Evolutionary conservation across 768 basidiomycete genomes (phyloP).

Genomic region (Multifurca ochricompacta): DNA sequence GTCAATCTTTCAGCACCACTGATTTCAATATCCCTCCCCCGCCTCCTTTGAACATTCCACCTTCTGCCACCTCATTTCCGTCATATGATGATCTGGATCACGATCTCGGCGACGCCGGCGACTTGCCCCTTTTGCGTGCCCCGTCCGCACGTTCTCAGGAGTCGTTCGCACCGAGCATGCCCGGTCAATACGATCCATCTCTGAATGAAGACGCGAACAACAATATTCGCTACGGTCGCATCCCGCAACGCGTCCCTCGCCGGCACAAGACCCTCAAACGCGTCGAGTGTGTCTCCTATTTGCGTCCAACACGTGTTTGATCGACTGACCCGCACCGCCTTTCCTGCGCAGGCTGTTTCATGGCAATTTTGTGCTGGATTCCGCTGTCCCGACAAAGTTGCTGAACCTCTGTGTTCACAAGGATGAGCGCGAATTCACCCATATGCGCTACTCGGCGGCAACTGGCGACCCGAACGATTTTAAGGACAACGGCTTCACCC

Average conservation of each 20-base stretch:
- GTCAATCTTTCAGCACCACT: slow-evolving; percentile 6
- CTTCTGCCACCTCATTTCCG: slow-evolving; percentile 14
- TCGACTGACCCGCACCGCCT: neutral
- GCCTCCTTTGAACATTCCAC: slow-evolving; percentile 12
- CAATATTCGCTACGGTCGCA: slow-evolving; percentile 81
- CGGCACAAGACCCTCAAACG: slow-evolving; percentile 92
- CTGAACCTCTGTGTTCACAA: slow-evolving; percentile 72
- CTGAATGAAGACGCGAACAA: slow-evolving; percentile 32
- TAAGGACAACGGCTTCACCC: slow-evolving; percentile 68
- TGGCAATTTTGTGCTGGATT: slow-evolving; percentile 90
- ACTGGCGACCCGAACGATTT: slow-evolving; percentile 97
- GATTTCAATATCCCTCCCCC: slow-evolving; percentile 21
- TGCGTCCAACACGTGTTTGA: neutral
- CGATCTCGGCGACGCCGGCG: slow-evolving; percentile 42
- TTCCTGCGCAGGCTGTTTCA: slow-evolving; percentile 56
- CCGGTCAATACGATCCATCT: slow-evolving; percentile 36
- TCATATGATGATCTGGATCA: slow-evolving; percentile 29
- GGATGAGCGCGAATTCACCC: slow-evolving; percentile 84
- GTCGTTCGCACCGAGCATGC: slow-evolving; percentile 29
- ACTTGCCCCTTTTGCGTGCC: slow-evolving; percentile 54
- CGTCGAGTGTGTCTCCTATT: slow-evolving; percentile 56
- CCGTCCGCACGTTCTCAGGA: slow-evolving; percentile 18
- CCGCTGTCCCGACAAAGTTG: slow-evolving; percentile 84
- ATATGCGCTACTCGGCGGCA: slow-evolving; percentile 94
- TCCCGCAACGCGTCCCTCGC: slow-evolving; percentile 84